Evolutionary conservation across 805 yeast genomes (phyloP), one percentile per base, ranked within the genome.

Genomic region (Ascoidea asiatica): DNA sequence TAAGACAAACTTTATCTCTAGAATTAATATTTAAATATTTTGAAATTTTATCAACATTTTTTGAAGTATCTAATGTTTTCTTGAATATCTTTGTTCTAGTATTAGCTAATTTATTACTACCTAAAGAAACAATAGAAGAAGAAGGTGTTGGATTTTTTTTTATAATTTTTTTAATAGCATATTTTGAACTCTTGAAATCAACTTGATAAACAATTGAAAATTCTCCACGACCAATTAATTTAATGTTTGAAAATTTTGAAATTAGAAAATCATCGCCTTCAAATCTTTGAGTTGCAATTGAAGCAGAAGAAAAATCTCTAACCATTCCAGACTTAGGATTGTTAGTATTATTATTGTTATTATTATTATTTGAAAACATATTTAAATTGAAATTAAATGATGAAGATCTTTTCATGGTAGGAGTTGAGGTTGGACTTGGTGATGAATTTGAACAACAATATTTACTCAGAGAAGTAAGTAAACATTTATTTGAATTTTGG

Each of bases 131-230:
- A 43, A 29, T 21, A 37, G 19, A 21, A 37, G 22, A n/a, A 13
- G 19, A 29, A 39, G 21, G 42, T 20, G 15, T 40, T 23, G 19
- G 21, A 39, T 19, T 37, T 42, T 19, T 44, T 44, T 38, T 74
- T 55, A 82, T 86, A 21, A 92, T 77, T 47, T 95, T 71, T 61
- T 92, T 92, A 44, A 92, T 92, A 0, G 97, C 97, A 60, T 79
- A 87, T 54, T 76, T 60, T 5, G 15, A 37, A 45, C 71, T 69
- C 48, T 79, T 78, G 55, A 78, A 82, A 17, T 77, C 71, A 41
- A 90, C 90, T 49, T 84, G 85, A 60, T 78, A 92, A 17, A 94
- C 98, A 19, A 77, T 66, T 2, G 96, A 87, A 56, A 92, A 92
- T 59, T 87, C 95, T 19, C 98, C 97, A 36, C 73, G 67, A 2